Conservation (phyloP, 1,284 basidiomycete genomes). For the Trichosporon ovoides region DNA sequence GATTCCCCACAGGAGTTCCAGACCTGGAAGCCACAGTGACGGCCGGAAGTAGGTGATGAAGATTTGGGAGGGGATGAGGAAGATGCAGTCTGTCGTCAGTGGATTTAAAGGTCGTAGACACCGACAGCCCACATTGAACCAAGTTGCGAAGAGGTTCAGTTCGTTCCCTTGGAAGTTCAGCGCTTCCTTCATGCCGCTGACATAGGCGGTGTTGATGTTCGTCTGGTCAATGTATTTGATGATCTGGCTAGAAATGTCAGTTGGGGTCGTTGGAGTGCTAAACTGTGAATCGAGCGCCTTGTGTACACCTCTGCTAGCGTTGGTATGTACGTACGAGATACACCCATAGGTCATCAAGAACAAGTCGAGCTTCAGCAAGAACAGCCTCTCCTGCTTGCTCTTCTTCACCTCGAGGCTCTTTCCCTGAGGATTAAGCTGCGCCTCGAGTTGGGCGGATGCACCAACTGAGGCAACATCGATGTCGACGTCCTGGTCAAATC, state of each 20-base stretch:
- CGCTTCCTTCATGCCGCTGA: constrained; percentile 76
- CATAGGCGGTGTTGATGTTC: constrained; percentile 46
- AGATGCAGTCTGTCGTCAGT: constrained; percentile 25
- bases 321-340: constrained; percentile 18
- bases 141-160: constrained; percentile 53
- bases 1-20: constrained; percentile 28
- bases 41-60: constrained; percentile 25
- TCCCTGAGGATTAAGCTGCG: constrained; percentile 16
- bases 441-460: not conserved
- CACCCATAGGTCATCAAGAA: constrained; percentile 31
- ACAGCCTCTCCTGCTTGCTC: constrained; percentile 30
- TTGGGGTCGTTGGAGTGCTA: not conserved
- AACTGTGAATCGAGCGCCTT: not conserved
- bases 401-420: constrained; percentile 17
- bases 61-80: constrained; percentile 27
- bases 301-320: not conserved
- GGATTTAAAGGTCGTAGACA: not conserved
- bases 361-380: constrained; percentile 37
- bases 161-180: constrained; percentile 63
- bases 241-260: constrained; percentile 1
- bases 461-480: not conserved
- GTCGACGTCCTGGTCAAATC: not conserved
- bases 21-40: constrained; percentile 20
- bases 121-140: constrained; percentile 35
- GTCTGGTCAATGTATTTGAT: constrained; percentile 21